Base-by-base conservation (phyloP, 2,329 filamentous ascomycete genomes). In the Coniochaeta prunicola region DNA sequence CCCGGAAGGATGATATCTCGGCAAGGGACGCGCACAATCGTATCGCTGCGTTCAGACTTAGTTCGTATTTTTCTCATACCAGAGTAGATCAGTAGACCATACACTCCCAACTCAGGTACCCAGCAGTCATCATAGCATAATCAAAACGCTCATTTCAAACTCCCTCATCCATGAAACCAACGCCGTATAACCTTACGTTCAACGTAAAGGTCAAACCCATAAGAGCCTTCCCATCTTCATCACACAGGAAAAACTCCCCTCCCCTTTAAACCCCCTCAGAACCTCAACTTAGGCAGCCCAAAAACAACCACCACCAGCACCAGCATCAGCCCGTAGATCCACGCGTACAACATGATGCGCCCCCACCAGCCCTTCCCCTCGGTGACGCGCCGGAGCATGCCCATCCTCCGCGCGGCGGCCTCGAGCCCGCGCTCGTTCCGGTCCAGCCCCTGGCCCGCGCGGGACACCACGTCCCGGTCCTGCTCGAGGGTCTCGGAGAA, bases 321-420 rank as follows among this genome's bases (percentile, higher is more conserved):
- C n/a, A 96, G 66, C 87, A 91, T 93, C 62, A 97, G 72, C 31
- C 84, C 91, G 66, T 87, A 89, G 55, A 97, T 92, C 81, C 90
- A 89, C 40, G 80, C 88, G 77, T 94, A 96, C 61, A 97, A 78
- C 74, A 93, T 79, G 77, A 96, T 83, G 57, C 92, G 77, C 6
- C 89, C 92, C 85, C 83, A 91, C 89, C 89, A 96, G 0, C 92
- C 92, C 70, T 88, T 87, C 3, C 92, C 92, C 76, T 97, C 93
- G 17, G 88, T 91, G 86, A 96, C 91, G 57, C 81, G 81, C 65
- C 84, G 79, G 69, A 97, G 72, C 67, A 83, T 80, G 1, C 90
- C 88, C 90, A 97, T 96, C 62, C 85, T 79, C 63, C 84, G 83
- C 57, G 85, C 85, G 3, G 92, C 91, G 1, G 85, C 83, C 61